These are phyloP conservation scores for Leccinum uliginosum DNA, from an alignment of 768 basidiomycete species.

Conservation along the genomic window DNA sequence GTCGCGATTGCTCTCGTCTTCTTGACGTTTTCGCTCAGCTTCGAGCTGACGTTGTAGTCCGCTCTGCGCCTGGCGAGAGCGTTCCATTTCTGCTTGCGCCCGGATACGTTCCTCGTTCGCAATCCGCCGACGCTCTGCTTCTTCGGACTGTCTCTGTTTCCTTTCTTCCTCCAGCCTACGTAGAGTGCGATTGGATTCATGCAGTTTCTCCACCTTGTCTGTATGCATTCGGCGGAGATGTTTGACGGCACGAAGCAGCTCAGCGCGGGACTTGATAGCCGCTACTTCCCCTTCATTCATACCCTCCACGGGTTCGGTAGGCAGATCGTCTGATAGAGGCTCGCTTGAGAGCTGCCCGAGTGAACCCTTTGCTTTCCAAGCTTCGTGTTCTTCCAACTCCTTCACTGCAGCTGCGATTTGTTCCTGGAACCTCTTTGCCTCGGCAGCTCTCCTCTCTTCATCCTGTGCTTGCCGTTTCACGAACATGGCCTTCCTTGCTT, in stretches of 20 bases:
- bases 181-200: conserved; percentile 15
- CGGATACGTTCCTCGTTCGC: conserved; percentile 17
- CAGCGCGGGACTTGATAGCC: conserved; percentile 6
- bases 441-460: conserved; percentile 19
- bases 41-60: conserved; percentile 5
- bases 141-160: conserved; percentile 12
- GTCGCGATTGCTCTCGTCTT: neutral
- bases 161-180: conserved; percentile 24
- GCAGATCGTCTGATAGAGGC: conserved; percentile 8
- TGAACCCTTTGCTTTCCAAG: conserved; percentile 5
- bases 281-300: conserved; percentile 18
- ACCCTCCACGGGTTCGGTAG: conserved; percentile 18
- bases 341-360: neutral
- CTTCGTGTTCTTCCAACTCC: conserved; percentile 14
- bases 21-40: conserved; percentile 9
- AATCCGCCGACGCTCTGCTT: conserved; percentile 12
- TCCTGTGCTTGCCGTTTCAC: conserved; percentile 24
- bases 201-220: conserved; percentile 16
- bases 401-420: conserved; percentile 18
- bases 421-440: conserved; percentile 16
- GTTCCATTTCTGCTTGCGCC: conserved; percentile 9
- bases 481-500: conserved; percentile 14
- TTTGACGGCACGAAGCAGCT: conserved; percentile 11
- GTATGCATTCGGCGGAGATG: conserved; percentile 15
- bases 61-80: conserved; percentile 1